Evolutionary conservation across 371 early-diverging fungal genomes (phyloP).

Genomic region (Mortierella sp.): DNA sequence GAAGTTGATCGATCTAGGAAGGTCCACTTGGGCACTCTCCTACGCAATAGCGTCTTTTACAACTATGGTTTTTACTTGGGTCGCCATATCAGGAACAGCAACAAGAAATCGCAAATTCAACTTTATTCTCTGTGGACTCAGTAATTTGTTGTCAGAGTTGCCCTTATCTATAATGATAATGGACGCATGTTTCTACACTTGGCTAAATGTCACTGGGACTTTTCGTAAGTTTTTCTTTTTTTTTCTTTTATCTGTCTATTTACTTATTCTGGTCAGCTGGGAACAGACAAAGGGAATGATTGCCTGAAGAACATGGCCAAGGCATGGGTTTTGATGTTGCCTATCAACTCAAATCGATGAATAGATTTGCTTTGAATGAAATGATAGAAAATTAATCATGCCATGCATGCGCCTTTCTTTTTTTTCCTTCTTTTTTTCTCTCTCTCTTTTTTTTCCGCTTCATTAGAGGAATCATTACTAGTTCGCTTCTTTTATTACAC

Average conservation of each 20-base stretch:
- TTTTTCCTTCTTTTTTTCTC: not conserved
- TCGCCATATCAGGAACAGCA: conserved; percentile 40
- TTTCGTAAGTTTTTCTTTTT: conserved; percentile 35
- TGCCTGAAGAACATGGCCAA: no score
- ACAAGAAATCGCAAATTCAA: conserved; percentile 37
- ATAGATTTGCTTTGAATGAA: no score
- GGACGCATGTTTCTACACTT: conserved; percentile 44
- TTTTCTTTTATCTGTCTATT: no score
- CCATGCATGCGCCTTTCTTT: not conserved
- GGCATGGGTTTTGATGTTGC: not conserved
- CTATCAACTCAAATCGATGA: no score
- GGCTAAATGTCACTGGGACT: conserved; percentile 49
- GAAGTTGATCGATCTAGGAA: conserved; percentile 32
- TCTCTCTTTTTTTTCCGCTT: no score
- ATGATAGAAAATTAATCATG: not conserved
- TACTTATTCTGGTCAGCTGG: no score
- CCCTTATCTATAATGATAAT: conserved; percentile 34
- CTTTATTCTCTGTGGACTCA: conserved; percentile 30
- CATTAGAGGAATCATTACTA: conserved; percentile 37
- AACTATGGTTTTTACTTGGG: conserved; percentile 34
- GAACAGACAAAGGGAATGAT: no score
- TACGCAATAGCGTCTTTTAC: conserved; percentile 40
- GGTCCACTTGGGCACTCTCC: conserved; percentile 33
- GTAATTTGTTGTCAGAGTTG: conserved; percentile 39
- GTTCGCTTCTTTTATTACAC: conserved; percentile 52